These are phyloP conservation scores for Fonsecaea nubica DNA, from an alignment of 2,329 filamentous ascomycete genomes.

Conservation along the genomic window DNA sequence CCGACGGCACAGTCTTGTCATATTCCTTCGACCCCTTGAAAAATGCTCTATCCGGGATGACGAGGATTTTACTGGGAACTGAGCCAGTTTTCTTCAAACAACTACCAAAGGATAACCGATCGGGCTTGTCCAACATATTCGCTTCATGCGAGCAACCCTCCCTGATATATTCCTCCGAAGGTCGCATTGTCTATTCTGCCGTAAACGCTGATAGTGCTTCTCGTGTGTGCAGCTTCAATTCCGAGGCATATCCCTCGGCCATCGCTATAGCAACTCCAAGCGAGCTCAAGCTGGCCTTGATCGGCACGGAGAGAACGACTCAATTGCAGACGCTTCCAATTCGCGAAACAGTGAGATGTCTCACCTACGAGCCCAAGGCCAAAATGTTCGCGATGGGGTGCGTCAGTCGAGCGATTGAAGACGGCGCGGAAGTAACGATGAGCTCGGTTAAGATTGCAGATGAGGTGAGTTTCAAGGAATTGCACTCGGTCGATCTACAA, in stretches of 20 bases:
- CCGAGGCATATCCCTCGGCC: conserved; percentile 77
- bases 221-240: conserved; percentile 81
- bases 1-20: conserved; percentile 87
- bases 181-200: conserved; percentile 87
- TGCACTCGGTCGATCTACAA: conserved; percentile 73
- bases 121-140: conserved; percentile 79
- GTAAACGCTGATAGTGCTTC: conserved; percentile 87
- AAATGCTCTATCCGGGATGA: conserved; percentile 72
- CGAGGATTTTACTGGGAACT: conserved; percentile 83
- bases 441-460: conserved; percentile 90
- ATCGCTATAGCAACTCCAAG: conserved; percentile 79
- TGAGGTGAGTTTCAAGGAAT: conserved; percentile 81
- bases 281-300: conserved; percentile 77
- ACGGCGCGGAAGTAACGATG: conserved; percentile 75
- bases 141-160: conserved; percentile 94
- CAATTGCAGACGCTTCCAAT: conserved; percentile 83
- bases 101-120: conserved; percentile 65
- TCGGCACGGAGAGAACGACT: conserved; percentile 85
- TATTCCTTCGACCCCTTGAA: conserved; percentile 71
- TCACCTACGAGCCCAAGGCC: conserved; percentile 81
- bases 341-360: conserved; percentile 80
- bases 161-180: conserved; percentile 87
- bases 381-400: conserved; percentile 87
- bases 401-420: conserved; percentile 73
- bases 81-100: conserved; percentile 82